Evolutionary conservation across 1,139 yeast genomes (phyloP).

Genomic region (Blastobotrys ciferrii): DNA sequence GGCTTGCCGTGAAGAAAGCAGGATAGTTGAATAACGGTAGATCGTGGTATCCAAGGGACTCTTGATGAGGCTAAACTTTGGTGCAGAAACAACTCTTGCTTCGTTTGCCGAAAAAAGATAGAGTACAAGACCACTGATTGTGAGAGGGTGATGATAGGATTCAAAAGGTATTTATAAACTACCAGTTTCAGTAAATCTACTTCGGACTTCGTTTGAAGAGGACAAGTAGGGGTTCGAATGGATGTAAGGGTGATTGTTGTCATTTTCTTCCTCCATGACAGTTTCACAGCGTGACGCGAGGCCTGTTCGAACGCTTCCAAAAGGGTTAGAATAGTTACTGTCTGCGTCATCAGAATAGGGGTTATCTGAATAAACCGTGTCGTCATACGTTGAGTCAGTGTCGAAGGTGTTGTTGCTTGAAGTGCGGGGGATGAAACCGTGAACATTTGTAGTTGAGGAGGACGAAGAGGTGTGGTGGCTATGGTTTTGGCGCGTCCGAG

Average conservation of each 20-base stretch:
- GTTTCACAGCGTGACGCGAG: slow-evolving; percentile 4
- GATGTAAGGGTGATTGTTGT: not conserved
- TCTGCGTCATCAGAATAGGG: slow-evolving; percentile 4
- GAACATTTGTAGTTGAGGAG: not conserved
- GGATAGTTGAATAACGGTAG: too few relatives aligned
- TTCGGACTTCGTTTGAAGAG: slow-evolving; percentile 2
- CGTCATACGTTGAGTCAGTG: not conserved
- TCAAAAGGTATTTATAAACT: slow-evolving; percentile 22
- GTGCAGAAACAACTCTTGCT: too few relatives aligned
- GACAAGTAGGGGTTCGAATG: not conserved
- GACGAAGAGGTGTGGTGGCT: not conserved
- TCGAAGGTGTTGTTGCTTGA: not conserved
- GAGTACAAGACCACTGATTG: too few relatives aligned
- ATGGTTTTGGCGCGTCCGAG: not conserved
- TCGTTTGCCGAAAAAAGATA: too few relatives aligned
- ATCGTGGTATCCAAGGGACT: too few relatives aligned
- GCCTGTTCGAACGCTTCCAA: slow-evolving; percentile 2
- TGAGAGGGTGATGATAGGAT: too few relatives aligned
- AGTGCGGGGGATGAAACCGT: not conserved
- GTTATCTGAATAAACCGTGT: not conserved
- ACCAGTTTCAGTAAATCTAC: slow-evolving; percentile 28
- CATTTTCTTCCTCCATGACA: slow-evolving; percentile 3
- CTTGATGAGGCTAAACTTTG: too few relatives aligned
- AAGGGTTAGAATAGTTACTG: slow-evolving; percentile 2
- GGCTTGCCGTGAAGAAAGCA: too few relatives aligned